These are phyloP conservation scores for Sutorius eximius DNA, from an alignment of 1,284 basidiomycete species.

Conservation along the genomic window DNA sequence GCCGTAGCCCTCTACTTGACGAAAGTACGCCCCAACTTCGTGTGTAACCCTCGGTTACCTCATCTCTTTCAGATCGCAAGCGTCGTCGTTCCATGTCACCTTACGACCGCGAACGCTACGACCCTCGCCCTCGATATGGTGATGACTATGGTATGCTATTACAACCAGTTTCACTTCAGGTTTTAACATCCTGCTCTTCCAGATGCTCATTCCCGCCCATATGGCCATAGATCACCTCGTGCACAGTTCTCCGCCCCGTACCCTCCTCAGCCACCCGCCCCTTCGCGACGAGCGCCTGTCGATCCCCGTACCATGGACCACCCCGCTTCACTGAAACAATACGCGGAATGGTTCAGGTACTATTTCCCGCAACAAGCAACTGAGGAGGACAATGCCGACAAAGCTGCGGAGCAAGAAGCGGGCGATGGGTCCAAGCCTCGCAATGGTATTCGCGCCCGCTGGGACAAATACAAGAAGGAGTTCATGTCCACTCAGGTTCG, in stretches of 20 bases:
- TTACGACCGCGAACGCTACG: constrained; percentile 75
- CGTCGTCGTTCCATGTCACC: constrained; percentile 84
- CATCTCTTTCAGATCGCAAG: constrained; percentile 58
- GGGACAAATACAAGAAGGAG: constrained; percentile 91
- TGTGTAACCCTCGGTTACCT: not conserved
- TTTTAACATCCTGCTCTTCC: constrained; percentile 11
- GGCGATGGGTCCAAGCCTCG: constrained; percentile 76
- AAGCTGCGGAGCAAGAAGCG: constrained; percentile 77
- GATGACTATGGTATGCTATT: constrained; percentile 68
- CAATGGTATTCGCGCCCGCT: constrained; percentile 75
- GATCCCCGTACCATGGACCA: constrained; percentile 85
- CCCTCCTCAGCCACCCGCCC: constrained; percentile 39
- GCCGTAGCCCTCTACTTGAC: constrained; percentile 68
- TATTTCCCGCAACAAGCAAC: constrained; percentile 73
- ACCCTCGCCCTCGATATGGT: constrained; percentile 75
- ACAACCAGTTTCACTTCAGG: not conserved
- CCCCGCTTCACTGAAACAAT: constrained; percentile 79
- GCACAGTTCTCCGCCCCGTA: constrained; percentile 45
- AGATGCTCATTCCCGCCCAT: constrained; percentile 66
- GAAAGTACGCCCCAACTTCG: constrained; percentile 52
- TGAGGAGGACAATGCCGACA: constrained; percentile 78
- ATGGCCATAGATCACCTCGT: constrained; percentile 63
- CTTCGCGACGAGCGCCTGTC: constrained; percentile 57
- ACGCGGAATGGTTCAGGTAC: constrained; percentile 87
- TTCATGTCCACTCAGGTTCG: constrained; percentile 83